Percentiles rank a stretch among this genome's conserved stretches.
Evolutionary conservation across 345 rosid genomes (phyloP).

Genomic region (Trapa bicornis): DNA sequence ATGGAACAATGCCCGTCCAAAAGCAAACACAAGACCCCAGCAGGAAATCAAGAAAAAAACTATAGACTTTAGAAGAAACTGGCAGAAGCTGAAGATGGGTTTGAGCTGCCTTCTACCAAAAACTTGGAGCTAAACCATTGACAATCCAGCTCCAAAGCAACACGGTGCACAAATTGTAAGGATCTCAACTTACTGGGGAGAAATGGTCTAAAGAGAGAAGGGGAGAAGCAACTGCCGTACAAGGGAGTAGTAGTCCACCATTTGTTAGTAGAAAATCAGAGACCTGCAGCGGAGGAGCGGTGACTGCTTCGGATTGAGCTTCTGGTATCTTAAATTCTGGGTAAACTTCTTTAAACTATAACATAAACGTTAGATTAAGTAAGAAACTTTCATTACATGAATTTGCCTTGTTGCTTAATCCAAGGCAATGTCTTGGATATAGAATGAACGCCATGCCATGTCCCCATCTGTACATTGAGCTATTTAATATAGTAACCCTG

Average conservation of each 20-base stretch:
- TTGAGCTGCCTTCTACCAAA: neutral
- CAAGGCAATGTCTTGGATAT: no score
- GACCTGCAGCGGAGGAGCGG: neutral
- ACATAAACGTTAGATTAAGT: no score
- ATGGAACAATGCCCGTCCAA: neutral
- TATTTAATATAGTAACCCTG: no score
- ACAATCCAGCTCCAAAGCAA: neutral
- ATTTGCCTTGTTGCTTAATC: no score
- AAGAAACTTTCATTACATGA: no score
- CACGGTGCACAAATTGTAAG: neutral
- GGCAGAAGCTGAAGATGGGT: conserved; percentile 1
- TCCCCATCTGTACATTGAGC: no score
- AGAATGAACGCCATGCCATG: no score
- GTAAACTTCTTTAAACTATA: no score
- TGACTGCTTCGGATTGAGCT: no score
- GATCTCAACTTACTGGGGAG: neutral
- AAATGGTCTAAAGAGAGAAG: neutral
- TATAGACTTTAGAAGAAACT: neutral
- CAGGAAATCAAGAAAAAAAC: conserved; percentile 1
- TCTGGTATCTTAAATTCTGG: neutral
- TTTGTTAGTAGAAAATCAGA: neutral
- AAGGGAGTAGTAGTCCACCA: neutral
- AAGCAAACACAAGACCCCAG: neutral
- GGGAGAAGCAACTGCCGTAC: neutral
- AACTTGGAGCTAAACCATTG: neutral